These are phyloP conservation scores for Pseudogymnoascus sp. DNA, from an alignment of 2,329 filamentous ascomycete species.

Conservation along the genomic window DNA sequence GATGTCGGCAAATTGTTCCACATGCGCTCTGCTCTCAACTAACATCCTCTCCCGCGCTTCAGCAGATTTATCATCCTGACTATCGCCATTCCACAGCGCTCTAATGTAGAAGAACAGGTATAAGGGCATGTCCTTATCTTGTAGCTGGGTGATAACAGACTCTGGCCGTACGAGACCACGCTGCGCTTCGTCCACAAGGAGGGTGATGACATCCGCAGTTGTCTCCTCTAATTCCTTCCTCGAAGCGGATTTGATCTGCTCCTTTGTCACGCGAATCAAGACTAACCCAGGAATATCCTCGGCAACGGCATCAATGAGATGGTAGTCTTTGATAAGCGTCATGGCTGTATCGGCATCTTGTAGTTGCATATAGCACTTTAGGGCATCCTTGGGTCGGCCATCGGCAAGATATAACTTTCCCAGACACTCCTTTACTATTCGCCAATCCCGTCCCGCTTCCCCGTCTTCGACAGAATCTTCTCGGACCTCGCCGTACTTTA, in stretches of 20 bases:
- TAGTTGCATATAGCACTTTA: constrained; percentile 80
- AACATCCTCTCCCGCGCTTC: constrained; percentile 50
- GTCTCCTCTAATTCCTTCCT: constrained; percentile 66
- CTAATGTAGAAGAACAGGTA: constrained; percentile 92
- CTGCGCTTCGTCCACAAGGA: constrained; percentile 86
- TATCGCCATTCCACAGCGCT: constrained; percentile 73
- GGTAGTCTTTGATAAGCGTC: constrained; percentile 74
- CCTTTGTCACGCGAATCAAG: constrained; percentile 70
- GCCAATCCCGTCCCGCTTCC: constrained; percentile 72
- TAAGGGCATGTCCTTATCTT: constrained; percentile 55
- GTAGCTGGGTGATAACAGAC: constrained; percentile 70
- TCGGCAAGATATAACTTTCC: constrained; percentile 78
- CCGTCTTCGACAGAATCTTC: constrained; percentile 71
- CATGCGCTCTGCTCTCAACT: constrained; percentile 56
- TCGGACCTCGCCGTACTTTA: constrained; percentile 65
- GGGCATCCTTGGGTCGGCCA: constrained; percentile 72
- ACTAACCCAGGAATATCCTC: constrained; percentile 90
- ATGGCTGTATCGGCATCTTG: constrained; percentile 90
- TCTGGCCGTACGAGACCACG: constrained; percentile 75
- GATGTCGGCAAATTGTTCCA: constrained; percentile 81
- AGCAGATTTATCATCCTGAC: constrained; percentile 45
- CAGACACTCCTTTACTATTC: constrained; percentile 76
- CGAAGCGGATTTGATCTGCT: constrained; percentile 57
- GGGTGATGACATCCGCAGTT: constrained; percentile 72
- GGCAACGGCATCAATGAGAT: constrained; percentile 78